phyloP scores from a whole-genome alignment of 352 stramenopile species.

The Phytophthora melonis region DNA sequence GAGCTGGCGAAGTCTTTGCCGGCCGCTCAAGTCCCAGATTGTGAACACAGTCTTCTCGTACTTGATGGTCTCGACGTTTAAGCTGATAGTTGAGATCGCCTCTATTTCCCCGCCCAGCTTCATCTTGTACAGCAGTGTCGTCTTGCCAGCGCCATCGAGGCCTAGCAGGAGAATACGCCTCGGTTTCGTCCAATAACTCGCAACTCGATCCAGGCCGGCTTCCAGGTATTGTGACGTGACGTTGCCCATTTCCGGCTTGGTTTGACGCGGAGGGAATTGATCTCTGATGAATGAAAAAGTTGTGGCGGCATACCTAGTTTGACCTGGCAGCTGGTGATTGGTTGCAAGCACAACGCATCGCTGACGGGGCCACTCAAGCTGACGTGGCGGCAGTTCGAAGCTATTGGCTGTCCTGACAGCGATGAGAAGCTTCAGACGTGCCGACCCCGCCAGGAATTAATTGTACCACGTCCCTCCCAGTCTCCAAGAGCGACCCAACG shows the following conservation, averaged over 20 bases:
- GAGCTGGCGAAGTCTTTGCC: constrained; percentile 70
- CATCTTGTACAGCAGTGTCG: constrained; percentile 93
- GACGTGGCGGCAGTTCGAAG: constrained; percentile 10
- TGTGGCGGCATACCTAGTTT: no score
- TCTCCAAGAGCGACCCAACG: background rate
- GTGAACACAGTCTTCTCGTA: constrained; percentile 80
- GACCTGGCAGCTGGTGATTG: constrained; percentile 36
- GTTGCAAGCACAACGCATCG: constrained; percentile 5
- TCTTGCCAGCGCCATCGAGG: constrained; percentile 96
- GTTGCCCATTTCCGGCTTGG: constrained; percentile 43
- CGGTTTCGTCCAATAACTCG: constrained; percentile 47
- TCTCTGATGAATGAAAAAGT: no score
- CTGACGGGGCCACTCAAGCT: background rate
- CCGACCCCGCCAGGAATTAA: no score
- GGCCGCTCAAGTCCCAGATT: constrained; percentile 83
- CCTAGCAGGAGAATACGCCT: constrained; percentile 86
- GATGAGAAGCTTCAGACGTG: background rate
- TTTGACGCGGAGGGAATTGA: background rate
- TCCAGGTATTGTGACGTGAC: constrained; percentile 42
- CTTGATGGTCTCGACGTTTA: constrained; percentile 80
- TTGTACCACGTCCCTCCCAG: background rate
- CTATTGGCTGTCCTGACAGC: background rate
- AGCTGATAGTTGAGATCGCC: constrained; percentile 81
- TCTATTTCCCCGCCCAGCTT: constrained; percentile 71
- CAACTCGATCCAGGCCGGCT: constrained; percentile 37